A percentile compares a stretch with the other conserved stretches of the same genome.
These are phyloP conservation scores for Dothidotthia symphoricarpi DNA, from an alignment of 2,329 filamentous ascomycete species.

Conservation along the genomic window DNA sequence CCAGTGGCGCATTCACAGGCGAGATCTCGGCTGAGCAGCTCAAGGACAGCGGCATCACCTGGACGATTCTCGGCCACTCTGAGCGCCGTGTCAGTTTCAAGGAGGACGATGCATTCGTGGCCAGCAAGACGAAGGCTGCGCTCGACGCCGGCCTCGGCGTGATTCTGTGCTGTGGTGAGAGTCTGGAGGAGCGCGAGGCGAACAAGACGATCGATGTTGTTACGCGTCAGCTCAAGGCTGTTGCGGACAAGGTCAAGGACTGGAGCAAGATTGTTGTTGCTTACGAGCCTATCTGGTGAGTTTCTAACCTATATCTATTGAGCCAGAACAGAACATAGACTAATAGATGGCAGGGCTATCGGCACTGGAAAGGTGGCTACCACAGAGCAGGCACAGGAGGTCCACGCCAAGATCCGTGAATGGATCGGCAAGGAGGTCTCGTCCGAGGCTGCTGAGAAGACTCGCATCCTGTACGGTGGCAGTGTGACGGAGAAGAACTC, in stretches of 20 bases:
- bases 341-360: slow-evolving; percentile 55
- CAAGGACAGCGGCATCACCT: slow-evolving; percentile 81
- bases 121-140: slow-evolving; percentile 91
- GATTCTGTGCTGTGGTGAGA: slow-evolving; percentile 97
- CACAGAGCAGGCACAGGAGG: slow-evolving; percentile 44
- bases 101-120: slow-evolving; percentile 79
- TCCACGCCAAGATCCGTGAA: slow-evolving; percentile 75
- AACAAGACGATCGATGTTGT: slow-evolving; percentile 83
- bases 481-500: slow-evolving; percentile 99
- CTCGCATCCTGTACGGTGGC: slow-evolving; percentile 93
- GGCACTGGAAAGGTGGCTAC: slow-evolving; percentile 69
- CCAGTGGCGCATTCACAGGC: slow-evolving; percentile 93
- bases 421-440: slow-evolving; percentile 79
- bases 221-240: slow-evolving; percentile 79
- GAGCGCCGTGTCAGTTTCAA: slow-evolving; percentile 88
- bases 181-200: slow-evolving; percentile 84
- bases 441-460: slow-evolving; percentile 75
- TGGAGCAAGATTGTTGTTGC: slow-evolving; percentile 95
- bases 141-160: slow-evolving; percentile 83
- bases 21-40: slow-evolving; percentile 93
- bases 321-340: not conserved
- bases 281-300: slow-evolving; percentile 97
- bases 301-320: not conserved
- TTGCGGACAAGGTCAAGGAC: slow-evolving; percentile 74
- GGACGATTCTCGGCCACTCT: slow-evolving; percentile 91